Evolutionary conservation across 306 rosid species (phyloP).

Genomic region (Lathyrus tuberosus): DNA sequence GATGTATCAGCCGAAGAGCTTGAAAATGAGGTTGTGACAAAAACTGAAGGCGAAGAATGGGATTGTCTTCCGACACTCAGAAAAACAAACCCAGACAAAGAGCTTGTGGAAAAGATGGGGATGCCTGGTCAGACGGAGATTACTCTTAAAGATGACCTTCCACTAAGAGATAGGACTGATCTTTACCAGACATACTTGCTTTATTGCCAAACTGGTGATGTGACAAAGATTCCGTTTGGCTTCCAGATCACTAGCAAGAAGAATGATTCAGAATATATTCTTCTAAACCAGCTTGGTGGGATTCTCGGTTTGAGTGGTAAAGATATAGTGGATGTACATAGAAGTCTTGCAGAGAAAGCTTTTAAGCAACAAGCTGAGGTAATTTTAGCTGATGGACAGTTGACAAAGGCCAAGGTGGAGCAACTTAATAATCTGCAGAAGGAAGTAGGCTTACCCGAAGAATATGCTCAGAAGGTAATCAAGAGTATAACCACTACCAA

Average conservation of each 20-base stretch:
- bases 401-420: slow-evolving; percentile 83
- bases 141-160: slow-evolving; percentile 89
- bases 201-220: slow-evolving; percentile 88
- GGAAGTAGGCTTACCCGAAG: slow-evolving; percentile 85
- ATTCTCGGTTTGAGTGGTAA: slow-evolving; percentile 76
- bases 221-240: slow-evolving; percentile 74
- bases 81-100: slow-evolving; percentile 71
- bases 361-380: slow-evolving; percentile 95
- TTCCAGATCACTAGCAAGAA: slow-evolving; percentile 74
- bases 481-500: slow-evolving; percentile 90
- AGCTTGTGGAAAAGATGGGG: slow-evolving; percentile 68
- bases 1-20: slow-evolving; percentile 68
- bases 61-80: slow-evolving; percentile 69
- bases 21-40: slow-evolving; percentile 45
- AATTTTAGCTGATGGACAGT: slow-evolving; percentile 95
- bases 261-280: slow-evolving; percentile 81
- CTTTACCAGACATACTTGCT: slow-evolving; percentile 92
- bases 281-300: slow-evolving; percentile 86
- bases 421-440: slow-evolving; percentile 81
- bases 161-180: slow-evolving; percentile 82
- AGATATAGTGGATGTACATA: slow-evolving; percentile 85
- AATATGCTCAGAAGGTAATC: slow-evolving; percentile 85
- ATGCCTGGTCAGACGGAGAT: slow-evolving; percentile 93
- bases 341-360: slow-evolving; percentile 87
- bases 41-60: slow-evolving; percentile 76